Conservation (phyloP, 1,284 basidiomycete genomes). For the Somion occarium region DNA sequence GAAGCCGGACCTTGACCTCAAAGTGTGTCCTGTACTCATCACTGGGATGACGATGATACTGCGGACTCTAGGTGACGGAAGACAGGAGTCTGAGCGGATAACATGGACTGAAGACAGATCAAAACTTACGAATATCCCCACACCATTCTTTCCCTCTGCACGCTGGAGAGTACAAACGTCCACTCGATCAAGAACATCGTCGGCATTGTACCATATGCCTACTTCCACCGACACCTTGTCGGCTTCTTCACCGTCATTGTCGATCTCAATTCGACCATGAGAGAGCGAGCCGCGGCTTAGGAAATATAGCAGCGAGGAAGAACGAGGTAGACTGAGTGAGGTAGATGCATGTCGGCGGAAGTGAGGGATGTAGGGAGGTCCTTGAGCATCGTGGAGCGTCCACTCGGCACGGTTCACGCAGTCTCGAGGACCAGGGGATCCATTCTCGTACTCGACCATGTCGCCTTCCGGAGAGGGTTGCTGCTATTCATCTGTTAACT, state of each 20-base stretch:
- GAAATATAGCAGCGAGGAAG: constrained; percentile 24
- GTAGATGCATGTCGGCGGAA: constrained; percentile 15
- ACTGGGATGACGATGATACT: constrained; percentile 3
- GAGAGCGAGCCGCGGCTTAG: constrained; percentile 19
- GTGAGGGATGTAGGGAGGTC: background rate
- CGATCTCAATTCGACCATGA: constrained; percentile 21
- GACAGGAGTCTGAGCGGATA: background rate
- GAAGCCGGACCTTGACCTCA: constrained; percentile 18
- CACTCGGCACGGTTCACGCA: constrained; percentile 8
- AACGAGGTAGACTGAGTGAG: constrained; percentile 19
- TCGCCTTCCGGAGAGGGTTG: background rate
- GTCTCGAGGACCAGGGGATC: constrained; percentile 1
- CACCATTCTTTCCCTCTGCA: constrained; percentile 18
- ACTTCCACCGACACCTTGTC: constrained; percentile 19
- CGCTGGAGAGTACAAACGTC: constrained; percentile 20
- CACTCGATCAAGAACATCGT: constrained; percentile 15
- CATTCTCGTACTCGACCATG: background rate
- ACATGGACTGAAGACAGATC: background rate
- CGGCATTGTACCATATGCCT: constrained; percentile 15
- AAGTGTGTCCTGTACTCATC: constrained; percentile 10
- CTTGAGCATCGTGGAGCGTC: constrained; percentile 4
- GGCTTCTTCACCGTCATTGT: constrained; percentile 11
- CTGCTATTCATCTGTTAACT: background rate
- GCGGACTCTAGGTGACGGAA: constrained; percentile 13
- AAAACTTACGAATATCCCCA: constrained; percentile 27